Percentiles rank a stretch among this genome's conserved stretches.
These are phyloP conservation scores for Thielaviopsis euricoi DNA, from an alignment of 2,329 filamentous ascomycete species.

Conservation along the genomic window DNA sequence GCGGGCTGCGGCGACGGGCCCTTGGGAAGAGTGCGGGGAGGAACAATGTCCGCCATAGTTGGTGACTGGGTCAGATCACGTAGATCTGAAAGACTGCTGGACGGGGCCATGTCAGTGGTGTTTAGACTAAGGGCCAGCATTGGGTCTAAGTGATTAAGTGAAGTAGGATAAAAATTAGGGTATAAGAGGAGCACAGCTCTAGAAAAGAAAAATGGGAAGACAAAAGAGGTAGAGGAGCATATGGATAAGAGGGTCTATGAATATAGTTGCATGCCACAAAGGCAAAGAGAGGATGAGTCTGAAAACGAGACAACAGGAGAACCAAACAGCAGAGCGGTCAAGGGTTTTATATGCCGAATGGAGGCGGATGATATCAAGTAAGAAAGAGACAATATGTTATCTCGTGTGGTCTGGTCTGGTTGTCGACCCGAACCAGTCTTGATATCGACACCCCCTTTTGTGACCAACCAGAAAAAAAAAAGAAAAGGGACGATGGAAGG, in stretches of 20 bases:
- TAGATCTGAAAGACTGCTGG: conserved; percentile 30
- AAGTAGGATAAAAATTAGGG: background rate
- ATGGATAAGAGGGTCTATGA: background rate
- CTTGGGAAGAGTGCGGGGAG: conserved; percentile 7
- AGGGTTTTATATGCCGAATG: background rate
- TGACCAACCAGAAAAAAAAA: background rate
- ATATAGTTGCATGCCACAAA: background rate
- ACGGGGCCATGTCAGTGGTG: conserved; percentile 23
- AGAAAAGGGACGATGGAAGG: background rate
- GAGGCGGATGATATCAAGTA: background rate
- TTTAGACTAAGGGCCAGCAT: conserved; percentile 23
- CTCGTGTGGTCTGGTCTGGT: background rate
- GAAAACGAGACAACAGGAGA: background rate
- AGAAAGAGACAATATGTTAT: background rate
- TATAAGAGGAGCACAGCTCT: background rate
- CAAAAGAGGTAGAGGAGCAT: background rate
- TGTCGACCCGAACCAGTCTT: background rate
- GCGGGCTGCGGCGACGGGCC: conserved; percentile 71
- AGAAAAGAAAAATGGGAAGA: background rate
- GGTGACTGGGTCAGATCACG: conserved; percentile 22
- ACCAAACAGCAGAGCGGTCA: background rate
- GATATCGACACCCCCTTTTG: background rate
- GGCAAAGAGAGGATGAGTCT: background rate
- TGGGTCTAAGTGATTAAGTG: background rate
- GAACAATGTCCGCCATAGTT: conserved; percentile 11